Evolutionary conservation across 1,284 basidiomycete species (phyloP), one percentile per base, ranked within the genome.

Genomic region (Lentinula novae-zelandiae): DNA sequence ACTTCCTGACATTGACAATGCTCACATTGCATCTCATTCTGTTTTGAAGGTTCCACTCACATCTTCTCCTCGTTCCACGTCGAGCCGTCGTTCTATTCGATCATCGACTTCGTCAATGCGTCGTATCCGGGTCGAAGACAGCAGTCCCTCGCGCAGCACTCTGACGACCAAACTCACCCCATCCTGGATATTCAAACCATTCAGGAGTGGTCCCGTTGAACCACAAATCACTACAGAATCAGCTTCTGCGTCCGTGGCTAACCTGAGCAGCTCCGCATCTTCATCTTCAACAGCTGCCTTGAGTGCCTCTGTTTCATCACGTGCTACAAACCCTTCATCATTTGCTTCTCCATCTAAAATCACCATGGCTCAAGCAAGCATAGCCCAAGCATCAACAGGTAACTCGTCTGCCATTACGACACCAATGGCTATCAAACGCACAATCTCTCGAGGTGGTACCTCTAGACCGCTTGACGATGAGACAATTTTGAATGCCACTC

Each of bases 181-280:
- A 0, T 79, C 85, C 7, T 93, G 90, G 90, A 71, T 92, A 7
- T 86, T 91, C 69, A 89, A 85, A 66, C 82, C 86, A 2, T 92
- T 92, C 71, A 77, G 87, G 42, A 83, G 81, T 62, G 82, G 75
- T 0, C 78, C 80, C 13, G 82, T 80, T 62, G 85, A 89, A 67
- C 78, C 86, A 1, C 83, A 88, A 64, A 82, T 82, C 5, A 81
- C 82, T 0, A 73, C 79, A 20, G 74, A 83, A 3, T 81, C 81
- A 49, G 82, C 79, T 0, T 79, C 80, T 6, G 78, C 75, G 3
- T 73, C 70, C 12, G 53, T 58, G 6, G 60, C 66, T 9, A 62
- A 62, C 31, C 48, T 72, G 5, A 69, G 72, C 15, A 68, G 66
- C 17, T 65, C 70, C 15, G 65, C 68, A 15, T 58, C 68, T 5